Percentiles rank a stretch among this genome's conserved stretches.
Conservation (phyloP, 331 rosid species). For the Dryas integrifolia region DNA sequence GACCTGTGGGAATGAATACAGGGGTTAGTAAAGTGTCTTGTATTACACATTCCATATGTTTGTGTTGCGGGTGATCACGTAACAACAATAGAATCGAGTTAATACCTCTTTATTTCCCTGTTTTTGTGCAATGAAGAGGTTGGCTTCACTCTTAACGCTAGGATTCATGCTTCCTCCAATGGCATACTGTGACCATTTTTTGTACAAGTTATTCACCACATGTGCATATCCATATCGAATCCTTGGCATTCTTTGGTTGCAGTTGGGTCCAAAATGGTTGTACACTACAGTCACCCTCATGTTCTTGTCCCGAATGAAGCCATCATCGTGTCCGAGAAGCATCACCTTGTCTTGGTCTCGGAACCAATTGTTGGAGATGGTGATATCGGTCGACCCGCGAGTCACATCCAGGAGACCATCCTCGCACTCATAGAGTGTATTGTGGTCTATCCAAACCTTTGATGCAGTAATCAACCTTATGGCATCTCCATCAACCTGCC, state of each 20-base stretch:
- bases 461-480: slow-evolving; percentile 39
- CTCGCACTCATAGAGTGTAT: slow-evolving; percentile 39
- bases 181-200: slow-evolving; percentile 48
- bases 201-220: slow-evolving; percentile 47
- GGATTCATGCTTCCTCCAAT: slow-evolving; percentile 62
- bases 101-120: slow-evolving; percentile 29
- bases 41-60: too few species aligned
- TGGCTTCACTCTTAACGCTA: slow-evolving; percentile 52
- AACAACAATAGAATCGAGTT: too few species aligned
- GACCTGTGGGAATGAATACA: neutral
- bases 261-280: slow-evolving; percentile 54
- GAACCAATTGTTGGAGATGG: slow-evolving; percentile 54
- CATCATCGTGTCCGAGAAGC: slow-evolving; percentile 54
- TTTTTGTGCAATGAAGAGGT: slow-evolving; percentile 47
- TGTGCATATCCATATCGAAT: slow-evolving; percentile 50
- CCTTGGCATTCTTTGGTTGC: slow-evolving; percentile 61
- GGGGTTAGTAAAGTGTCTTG: too few species aligned
- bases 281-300: slow-evolving; percentile 44
- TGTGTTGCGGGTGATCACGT: too few species aligned
- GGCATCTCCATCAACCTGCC: slow-evolving; percentile 52
- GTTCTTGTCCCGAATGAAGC: slow-evolving; percentile 31
- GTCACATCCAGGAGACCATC: slow-evolving; percentile 58
- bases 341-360: slow-evolving; percentile 48
- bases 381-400: slow-evolving; percentile 46
- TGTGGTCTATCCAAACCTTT: slow-evolving; percentile 56